phyloP scores from a whole-genome alignment of 176 grass and related monocot species.

The Tuctoria greenei region DNA sequence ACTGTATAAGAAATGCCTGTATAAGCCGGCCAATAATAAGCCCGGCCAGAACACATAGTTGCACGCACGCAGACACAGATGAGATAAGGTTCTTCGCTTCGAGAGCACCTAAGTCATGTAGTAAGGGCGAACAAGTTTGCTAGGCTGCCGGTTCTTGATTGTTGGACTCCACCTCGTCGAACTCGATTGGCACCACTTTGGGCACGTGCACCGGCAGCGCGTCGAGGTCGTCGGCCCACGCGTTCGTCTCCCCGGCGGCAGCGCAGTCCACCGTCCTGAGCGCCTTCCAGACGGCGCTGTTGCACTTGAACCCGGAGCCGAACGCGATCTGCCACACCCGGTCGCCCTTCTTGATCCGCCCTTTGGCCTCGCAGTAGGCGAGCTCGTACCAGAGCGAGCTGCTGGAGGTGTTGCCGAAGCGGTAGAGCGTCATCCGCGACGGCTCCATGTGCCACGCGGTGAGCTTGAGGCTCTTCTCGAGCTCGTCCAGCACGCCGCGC shows the following conservation, averaged over 20 bases:
- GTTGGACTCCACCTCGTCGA: background rate
- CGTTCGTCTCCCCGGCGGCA: background rate
- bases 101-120: no score
- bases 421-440: conserved; percentile 62
- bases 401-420: conserved; percentile 69
- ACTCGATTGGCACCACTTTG: conserved; percentile 19
- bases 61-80: no score
- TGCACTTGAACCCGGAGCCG: conserved; percentile 49
- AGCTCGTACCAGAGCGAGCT: conserved; percentile 77
- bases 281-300: conserved; percentile 48
- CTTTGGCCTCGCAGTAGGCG: conserved; percentile 63
- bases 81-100: no score
- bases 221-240: conserved; percentile 32
- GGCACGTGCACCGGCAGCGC: conserved; percentile 43
- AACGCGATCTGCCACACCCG: conserved; percentile 50
- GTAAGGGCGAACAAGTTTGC: background rate
- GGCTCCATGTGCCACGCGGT: conserved; percentile 64
- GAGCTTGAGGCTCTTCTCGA: conserved; percentile 47
- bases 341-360: conserved; percentile 34
- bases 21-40: no score
- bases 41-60: no score
- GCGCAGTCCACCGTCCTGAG: conserved; percentile 36
- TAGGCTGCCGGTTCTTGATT: background rate
- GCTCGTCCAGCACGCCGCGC: conserved; percentile 56
- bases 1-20: no score